A percentile compares a stretch with the other conserved stretches of the same genome.
Evolutionary conservation across 164 flowering plant genomes (phyloP).

Genomic region (Chloranthus sessilifolius): DNA sequence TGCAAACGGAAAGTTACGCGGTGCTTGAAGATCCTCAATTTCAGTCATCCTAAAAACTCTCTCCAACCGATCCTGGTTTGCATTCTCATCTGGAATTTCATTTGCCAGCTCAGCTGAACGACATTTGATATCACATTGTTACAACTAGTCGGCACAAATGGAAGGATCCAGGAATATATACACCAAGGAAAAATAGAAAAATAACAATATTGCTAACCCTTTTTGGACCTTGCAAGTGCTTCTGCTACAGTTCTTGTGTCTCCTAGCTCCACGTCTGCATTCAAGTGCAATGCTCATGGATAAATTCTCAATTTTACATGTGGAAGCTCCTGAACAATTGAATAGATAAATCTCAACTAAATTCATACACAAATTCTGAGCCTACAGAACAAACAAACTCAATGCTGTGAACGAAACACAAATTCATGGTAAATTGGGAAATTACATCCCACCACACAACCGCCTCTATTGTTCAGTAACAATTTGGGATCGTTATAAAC

Average conservation of each 20-base stretch:
- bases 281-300: conserved; percentile 15
- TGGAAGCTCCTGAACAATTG: too few relatives aligned
- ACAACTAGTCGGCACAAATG: neutral
- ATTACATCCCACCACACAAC: too few relatives aligned
- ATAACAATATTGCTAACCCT: conserved; percentile 40
- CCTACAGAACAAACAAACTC: too few relatives aligned
- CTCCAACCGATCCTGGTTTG: conserved; percentile 37
- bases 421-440: too few relatives aligned
- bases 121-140: neutral
- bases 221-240: conserved; percentile 74
- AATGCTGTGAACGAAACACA: too few relatives aligned
- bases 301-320: too few relatives aligned
- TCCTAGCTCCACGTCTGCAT: conserved; percentile 58
- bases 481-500: too few relatives aligned
- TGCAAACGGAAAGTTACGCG: conserved; percentile 66
- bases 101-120: conserved; percentile 48
- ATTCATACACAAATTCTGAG: too few relatives aligned
- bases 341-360: too few relatives aligned
- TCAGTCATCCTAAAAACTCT: conserved; percentile 55
- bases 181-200: conserved; percentile 6
- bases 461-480: too few relatives aligned
- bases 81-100: conserved; percentile 38
- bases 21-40: conserved; percentile 90
- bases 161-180: neutral
- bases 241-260: conserved; percentile 86